Evolutionary conservation across 2,329 filamentous ascomycete genomes (phyloP).

Genomic region (Alternaria arbusti): DNA sequence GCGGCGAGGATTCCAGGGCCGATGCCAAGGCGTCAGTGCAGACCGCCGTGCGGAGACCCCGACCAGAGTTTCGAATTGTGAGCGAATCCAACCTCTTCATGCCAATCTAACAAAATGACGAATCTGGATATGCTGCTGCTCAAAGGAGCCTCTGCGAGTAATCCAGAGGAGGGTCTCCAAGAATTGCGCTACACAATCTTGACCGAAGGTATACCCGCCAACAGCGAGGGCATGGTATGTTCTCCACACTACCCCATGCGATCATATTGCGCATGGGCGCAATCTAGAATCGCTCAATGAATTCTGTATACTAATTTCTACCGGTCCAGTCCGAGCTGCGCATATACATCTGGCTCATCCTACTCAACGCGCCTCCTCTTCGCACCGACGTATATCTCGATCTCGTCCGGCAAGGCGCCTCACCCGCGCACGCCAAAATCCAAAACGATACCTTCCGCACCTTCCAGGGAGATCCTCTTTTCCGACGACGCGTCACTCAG

Average conservation of each 20-base stretch:
- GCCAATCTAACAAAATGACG: conserved; percentile 36
- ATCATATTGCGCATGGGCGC: conserved; percentile 2
- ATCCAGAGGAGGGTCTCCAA: conserved; percentile 70
- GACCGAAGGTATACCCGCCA: conserved; percentile 76
- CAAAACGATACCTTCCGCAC: conserved; percentile 98
- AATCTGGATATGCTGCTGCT: conserved; percentile 76
- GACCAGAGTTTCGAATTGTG: conserved; percentile 5
- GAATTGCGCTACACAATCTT: conserved; percentile 76
- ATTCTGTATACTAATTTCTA: neutral
- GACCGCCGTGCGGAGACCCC: neutral
- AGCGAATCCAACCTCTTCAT: conserved; percentile 5
- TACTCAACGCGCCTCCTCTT: conserved; percentile 85
- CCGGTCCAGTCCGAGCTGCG: conserved; percentile 77
- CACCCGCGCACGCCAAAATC: conserved; percentile 95
- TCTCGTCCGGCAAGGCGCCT: conserved; percentile 90
- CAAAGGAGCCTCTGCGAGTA: conserved; percentile 77
- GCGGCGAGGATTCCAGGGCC: neutral
- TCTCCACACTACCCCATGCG: conserved; percentile 3
- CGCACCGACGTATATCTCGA: conserved; percentile 87
- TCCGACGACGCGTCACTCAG: conserved; percentile 92
- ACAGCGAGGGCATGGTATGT: conserved; percentile 79
- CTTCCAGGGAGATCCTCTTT: conserved; percentile 94
- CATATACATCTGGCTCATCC: conserved; percentile 95
- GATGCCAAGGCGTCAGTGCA: conserved; percentile 8
- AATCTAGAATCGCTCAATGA: neutral